Evolutionary conservation across 192 early-diverging fungal genomes (phyloP), one percentile per base, ranked within the genome.

Genomic region (Backusella psychrophila): DNA sequence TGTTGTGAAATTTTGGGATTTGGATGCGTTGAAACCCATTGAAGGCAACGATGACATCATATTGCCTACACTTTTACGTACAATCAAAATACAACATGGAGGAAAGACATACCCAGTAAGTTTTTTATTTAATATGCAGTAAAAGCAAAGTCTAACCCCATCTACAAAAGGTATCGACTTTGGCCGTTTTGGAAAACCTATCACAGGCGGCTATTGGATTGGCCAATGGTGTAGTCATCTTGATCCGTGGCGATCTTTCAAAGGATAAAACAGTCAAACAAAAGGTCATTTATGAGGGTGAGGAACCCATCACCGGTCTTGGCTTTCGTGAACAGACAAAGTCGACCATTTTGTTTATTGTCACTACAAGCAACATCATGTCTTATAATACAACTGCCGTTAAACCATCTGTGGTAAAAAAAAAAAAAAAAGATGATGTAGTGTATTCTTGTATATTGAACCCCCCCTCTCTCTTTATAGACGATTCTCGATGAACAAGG

Each of bases 191-290:
- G 8, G 91, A 94, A 35, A 91, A 91, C 71, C 72, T 96, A 80
- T 88, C 93, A 6, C 98, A 97, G 82, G 85, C 96, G 15, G 98
- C 98, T 15, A 84, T 98, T 39, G 98, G 96, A 3, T 85, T 99
- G 73, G 94, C 95, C 26, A 97, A 96, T 77, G 98, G 98, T 14
- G 90, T 93, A 4, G 96, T 97, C 0, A 82, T 97, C 23, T 83
- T 96, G 39, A 88, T 94, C 19, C 89, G 92, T 39, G 94, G 96
- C 6, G 94, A 96, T 79, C 84, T 98, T 17, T 88, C 89, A 39
- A 90, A 91, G 66, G 93, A 94, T 71, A 85, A 90, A 17, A 89
- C 90, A 41, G 93, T 90, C 0, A 95, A 95, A 75, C 87, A 93
- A 69, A 92, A 92, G 68, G 87, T 94, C 19, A 84, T 99, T 33